These are phyloP conservation scores for Amaranthus hypochondriacus DNA, from an alignment of 148 eudicot species.

Conservation along the genomic window DNA sequence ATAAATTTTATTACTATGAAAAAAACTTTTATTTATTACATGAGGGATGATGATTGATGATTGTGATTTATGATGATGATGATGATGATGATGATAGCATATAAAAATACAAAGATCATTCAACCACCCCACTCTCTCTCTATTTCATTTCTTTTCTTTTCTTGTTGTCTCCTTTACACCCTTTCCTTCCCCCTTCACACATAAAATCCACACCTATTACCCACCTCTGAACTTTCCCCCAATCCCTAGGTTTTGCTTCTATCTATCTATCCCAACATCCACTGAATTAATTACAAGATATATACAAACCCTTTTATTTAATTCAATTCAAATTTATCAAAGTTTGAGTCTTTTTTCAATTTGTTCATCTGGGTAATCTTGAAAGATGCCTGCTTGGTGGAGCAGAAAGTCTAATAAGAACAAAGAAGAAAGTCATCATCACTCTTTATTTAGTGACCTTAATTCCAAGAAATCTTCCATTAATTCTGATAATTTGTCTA, in stretches of 20 bases:
- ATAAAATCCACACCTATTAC: slow-evolving; percentile 33
- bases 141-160: background rate
- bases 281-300: background rate
- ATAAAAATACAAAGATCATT: slow-evolving; percentile 10
- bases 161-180: background rate
- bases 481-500: background rate
- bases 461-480: slow-evolving; percentile 1
- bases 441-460: slow-evolving; percentile 11
- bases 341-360: background rate
- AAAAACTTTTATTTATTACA: background rate
- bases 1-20: too few relatives aligned
- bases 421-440: slow-evolving; percentile 38
- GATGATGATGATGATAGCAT: background rate
- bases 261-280: background rate
- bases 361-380: background rate
- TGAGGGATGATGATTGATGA: slow-evolving; percentile 13
- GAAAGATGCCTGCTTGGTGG: slow-evolving; percentile 84
- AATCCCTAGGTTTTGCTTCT: slow-evolving; percentile 6
- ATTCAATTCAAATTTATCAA: slow-evolving; percentile 13
- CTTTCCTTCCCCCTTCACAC: slow-evolving; percentile 30
- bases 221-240: slow-evolving; percentile 26
- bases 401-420: slow-evolving; percentile 45
- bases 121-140: slow-evolving; percentile 17
- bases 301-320: background rate
- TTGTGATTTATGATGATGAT: background rate